These are phyloP conservation scores for Trypanosoma caninum DNA, from an alignment of 208 protist genomes.

Conservation along the genomic window DNA sequence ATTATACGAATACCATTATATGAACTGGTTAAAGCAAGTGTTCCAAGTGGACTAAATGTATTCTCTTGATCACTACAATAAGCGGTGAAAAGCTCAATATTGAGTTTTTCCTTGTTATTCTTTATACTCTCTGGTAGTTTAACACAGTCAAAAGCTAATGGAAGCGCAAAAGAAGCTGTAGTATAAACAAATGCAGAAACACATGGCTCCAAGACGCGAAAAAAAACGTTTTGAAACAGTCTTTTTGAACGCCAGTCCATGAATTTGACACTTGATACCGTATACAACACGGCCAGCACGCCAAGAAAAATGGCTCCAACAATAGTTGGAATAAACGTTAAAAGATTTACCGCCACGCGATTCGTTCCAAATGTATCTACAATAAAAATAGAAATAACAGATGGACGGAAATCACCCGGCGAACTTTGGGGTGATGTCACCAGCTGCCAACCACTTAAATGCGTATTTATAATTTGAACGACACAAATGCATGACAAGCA, in stretches of 20 bases:
- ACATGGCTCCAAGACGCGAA: constrained; percentile 59
- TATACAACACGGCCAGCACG: constrained; percentile 66
- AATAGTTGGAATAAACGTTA: constrained; percentile 61
- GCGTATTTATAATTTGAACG: constrained; percentile 61
- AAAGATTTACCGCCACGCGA: constrained; percentile 43
- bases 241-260: constrained; percentile 45
- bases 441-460: constrained; percentile 47
- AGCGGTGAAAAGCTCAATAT: constrained; percentile 52
- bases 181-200: constrained; percentile 40
- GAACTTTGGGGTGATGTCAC: constrained; percentile 11
- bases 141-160: constrained; percentile 49
- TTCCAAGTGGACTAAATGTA: constrained; percentile 63
- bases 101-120: constrained; percentile 30
- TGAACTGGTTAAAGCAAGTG: constrained; percentile 51
- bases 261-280: constrained; percentile 59
- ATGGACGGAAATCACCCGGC: constrained; percentile 31
- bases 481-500: constrained; percentile 78
- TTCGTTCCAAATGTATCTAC: constrained; percentile 44
- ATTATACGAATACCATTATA: constrained; percentile 67
- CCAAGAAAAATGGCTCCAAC: constrained; percentile 56
- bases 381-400: constrained; percentile 57
- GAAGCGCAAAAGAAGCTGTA: constrained; percentile 45
- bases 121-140: constrained; percentile 33
- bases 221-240: constrained; percentile 34
- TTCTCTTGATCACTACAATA: constrained; percentile 40